Percentiles rank a stretch among this genome's conserved stretches.
Conservation (phyloP, 192 early-diverging fungal genomes). For the Coemansia umbellata region DNA sequence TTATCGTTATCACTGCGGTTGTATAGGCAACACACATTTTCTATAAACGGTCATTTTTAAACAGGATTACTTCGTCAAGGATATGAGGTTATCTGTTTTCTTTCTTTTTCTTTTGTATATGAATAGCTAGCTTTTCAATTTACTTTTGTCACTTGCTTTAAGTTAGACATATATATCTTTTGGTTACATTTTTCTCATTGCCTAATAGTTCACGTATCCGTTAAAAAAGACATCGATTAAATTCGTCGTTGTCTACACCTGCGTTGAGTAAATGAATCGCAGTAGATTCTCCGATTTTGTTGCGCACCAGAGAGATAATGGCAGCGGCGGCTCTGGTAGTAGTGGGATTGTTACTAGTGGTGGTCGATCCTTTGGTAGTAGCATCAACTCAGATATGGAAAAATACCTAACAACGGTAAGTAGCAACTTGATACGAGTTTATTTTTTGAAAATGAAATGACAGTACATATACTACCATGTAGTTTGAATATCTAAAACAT, state of each 20-base stretch:
- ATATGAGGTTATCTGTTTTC: too few relatives aligned
- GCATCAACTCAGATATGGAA: constrained; percentile 32
- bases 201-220: neutral
- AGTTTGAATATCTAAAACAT: neutral
- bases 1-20: too few relatives aligned
- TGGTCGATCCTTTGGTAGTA: constrained; percentile 7
- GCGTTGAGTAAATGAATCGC: constrained; percentile 13
- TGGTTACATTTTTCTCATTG: too few relatives aligned
- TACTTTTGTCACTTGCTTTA: too few relatives aligned
- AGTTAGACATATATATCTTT: too few relatives aligned
- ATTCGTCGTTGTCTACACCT: too few relatives aligned
- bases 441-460: neutral
- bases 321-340: constrained; percentile 7
- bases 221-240: neutral
- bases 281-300: constrained; percentile 27
- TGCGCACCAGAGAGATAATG: neutral
- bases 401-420: constrained; percentile 39
- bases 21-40: too few relatives aligned
- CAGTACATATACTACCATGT: too few relatives aligned
- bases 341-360: neutral
- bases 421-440: neutral
- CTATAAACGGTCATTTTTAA: too few relatives aligned
- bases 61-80: too few relatives aligned
- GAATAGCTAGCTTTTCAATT: too few relatives aligned
- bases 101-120: too few relatives aligned